Conservation (phyloP, 2,329 filamentous ascomycete genomes). For the Penicillium brasilianum region DNA sequence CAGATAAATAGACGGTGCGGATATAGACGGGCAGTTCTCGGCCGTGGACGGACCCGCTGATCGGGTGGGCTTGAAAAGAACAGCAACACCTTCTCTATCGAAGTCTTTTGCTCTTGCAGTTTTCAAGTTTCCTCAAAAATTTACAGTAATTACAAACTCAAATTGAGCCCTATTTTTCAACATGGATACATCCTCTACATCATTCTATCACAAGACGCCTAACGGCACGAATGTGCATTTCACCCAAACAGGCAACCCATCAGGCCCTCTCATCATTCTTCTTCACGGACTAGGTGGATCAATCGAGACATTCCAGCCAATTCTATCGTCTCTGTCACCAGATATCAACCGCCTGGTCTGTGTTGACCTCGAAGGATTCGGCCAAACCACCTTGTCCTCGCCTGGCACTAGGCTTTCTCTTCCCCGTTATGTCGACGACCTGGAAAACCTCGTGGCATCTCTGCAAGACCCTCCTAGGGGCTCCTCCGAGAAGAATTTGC, state of each 20-base stretch:
- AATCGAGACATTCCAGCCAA: not conserved
- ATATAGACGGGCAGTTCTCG: not conserved
- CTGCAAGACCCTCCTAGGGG: not conserved
- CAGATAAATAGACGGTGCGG: not conserved
- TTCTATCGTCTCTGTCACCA: not conserved
- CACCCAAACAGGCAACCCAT: not conserved
- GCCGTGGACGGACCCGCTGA: not conserved
- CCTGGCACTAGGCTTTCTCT: not conserved
- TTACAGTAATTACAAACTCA: not conserved
- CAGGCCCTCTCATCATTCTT: not conserved
- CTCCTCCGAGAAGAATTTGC: not conserved
- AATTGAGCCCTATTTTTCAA: not conserved
- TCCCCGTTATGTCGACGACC: not conserved
- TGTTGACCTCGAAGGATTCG: not conserved
- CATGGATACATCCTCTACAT: not conserved
- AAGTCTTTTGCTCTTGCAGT: not conserved
- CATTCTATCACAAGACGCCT: not conserved
- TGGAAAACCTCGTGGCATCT: not conserved
- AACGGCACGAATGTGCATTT: not conserved
- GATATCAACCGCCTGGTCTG: not conserved
- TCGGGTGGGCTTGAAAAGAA: not conserved
- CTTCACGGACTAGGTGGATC: not conserved
- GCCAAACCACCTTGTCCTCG: not conserved
- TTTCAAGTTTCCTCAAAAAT: not conserved
- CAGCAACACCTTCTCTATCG: not conserved